Percentiles rank a stretch among this genome's conserved stretches.
Evolutionary conservation across 2,329 filamentous ascomycete species (phyloP).

Genomic region (Harringtonia aguacate): DNA sequence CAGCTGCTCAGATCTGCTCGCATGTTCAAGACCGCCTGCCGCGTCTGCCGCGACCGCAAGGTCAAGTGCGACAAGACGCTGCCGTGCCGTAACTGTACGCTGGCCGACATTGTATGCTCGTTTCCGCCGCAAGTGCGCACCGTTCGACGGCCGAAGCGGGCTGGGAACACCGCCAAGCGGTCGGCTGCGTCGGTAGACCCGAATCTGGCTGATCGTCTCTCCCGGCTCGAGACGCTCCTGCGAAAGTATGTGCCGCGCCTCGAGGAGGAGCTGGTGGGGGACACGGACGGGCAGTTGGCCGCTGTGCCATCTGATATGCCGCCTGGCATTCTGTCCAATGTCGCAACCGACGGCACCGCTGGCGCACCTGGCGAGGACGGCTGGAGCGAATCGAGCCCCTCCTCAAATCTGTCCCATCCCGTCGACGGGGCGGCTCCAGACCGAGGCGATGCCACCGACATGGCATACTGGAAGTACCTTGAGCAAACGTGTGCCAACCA

Average conservation of each 20-base stretch:
- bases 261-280: conserved; percentile 1
- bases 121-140: conserved; percentile 3
- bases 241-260: too few relatives aligned
- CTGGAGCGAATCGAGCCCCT: neutral
- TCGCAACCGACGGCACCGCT: too few relatives aligned
- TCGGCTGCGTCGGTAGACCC: neutral
- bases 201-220: neutral
- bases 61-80: conserved; percentile 4
- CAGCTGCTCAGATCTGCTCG: too few relatives aligned
- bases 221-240: too few relatives aligned
- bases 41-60: conserved; percentile 3
- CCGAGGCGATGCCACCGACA: too few relatives aligned
- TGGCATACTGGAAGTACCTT: neutral
- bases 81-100: conserved; percentile 2
- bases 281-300: too few relatives aligned
- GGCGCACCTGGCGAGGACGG: too few relatives aligned
- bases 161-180: neutral
- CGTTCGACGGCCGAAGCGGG: conserved; percentile 2
- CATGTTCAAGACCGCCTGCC: conserved; percentile 2
- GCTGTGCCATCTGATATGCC: too few relatives aligned
- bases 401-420: neutral
- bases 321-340: too few relatives aligned
- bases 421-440: neutral
- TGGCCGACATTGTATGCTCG: conserved; percentile 1
- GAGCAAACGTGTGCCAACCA: conserved; percentile 1